Evolutionary conservation across 1,284 basidiomycete species (phyloP), one percentile per base, ranked within the genome.

Genomic region (Cystobasidium pallidum): DNA sequence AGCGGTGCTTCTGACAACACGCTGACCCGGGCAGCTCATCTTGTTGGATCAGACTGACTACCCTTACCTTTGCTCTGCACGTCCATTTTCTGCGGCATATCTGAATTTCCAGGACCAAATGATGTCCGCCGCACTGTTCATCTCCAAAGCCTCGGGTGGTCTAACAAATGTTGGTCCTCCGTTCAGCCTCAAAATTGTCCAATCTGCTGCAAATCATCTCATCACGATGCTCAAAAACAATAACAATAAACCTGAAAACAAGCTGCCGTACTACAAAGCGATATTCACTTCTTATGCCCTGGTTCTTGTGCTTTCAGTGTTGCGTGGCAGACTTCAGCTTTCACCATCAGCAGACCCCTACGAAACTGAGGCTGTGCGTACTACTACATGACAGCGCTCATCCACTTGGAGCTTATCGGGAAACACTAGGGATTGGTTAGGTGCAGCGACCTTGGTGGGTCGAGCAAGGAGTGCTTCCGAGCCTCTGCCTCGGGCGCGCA

Each of bases 321-420:
- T 57, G 6, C 28, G n/a, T 3, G n/a, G 32, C 32, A 32, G 24
- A 10, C 10, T n/a, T 21, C 19, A 36, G 17, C 19, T 57, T 10
- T 21, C 54, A 13, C 34, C 34, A 57, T 21, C 54, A 13, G 36
- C 34, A 57, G 54, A 10, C 19, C 8, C 51, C 24, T 26, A 21
- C n/a, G 15, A 21, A 19, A 19, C 30, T 28, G 54, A 51, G 15
- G 24, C 54, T n/a, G 54, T 34, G 4, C 54, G 36, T 6, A 4
- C 28, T 6, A 4, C 28, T 36, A 21, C 24, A 32, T 32, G 59
- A 15, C 17, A 26, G 17, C 59, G 59, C 15, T 13, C 30, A 15
- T 62, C 59, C 10, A 49, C 21, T 45, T 62, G 54, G 54, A 34
- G 17, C 11, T 15, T 57, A 11, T 57, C 54, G 34, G 54, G 11